phyloP scores from a whole-genome alignment of 768 basidiomycete genomes.

The Myochromella boudieri region DNA sequence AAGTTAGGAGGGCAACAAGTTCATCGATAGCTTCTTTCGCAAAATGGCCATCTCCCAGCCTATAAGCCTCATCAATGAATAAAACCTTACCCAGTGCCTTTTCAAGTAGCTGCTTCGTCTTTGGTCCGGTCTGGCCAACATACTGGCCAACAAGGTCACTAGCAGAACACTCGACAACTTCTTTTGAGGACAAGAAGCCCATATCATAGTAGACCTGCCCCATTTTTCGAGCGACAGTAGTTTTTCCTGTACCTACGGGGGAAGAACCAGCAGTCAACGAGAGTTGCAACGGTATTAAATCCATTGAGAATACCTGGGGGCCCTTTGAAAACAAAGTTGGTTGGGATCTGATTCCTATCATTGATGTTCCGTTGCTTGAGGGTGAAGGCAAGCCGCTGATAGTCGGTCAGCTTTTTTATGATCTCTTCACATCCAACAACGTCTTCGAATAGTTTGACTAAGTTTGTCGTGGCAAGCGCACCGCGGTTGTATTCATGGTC shows the following conservation, averaged over 20 bases:
- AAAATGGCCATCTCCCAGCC: conserved; percentile 59
- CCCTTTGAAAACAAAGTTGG: conserved; percentile 72
- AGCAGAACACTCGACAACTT: conserved; percentile 70
- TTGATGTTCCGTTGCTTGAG: conserved; percentile 43
- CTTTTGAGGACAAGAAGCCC: conserved; percentile 45
- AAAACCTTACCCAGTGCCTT: conserved; percentile 67
- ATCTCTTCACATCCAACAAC: conserved; percentile 61
- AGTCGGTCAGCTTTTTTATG: conserved; percentile 45
- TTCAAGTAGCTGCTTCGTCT: conserved; percentile 57
- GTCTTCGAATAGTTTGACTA: conserved; percentile 59
- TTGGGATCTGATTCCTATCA: conserved; percentile 53
- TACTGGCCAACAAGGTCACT: conserved; percentile 70
- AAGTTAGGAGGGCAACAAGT: conserved; percentile 61
- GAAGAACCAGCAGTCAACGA: conserved; percentile 27
- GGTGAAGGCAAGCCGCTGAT: conserved; percentile 47
- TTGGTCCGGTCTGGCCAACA: conserved; percentile 72
- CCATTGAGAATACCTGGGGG: conserved; percentile 57
- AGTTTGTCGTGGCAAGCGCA: conserved; percentile 46
- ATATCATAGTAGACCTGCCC: conserved; percentile 65
- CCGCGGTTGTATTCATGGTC: conserved; percentile 60
- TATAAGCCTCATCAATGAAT: conserved; percentile 74
- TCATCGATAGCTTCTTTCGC: conserved; percentile 76
- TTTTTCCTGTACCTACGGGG: conserved; percentile 58
- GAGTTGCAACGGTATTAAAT: conserved; percentile 23
- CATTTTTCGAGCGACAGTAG: conserved; percentile 60